phyloP scores from a whole-genome alignment of 139 green algal genomes.

The Nannochloris sp. region DNA sequence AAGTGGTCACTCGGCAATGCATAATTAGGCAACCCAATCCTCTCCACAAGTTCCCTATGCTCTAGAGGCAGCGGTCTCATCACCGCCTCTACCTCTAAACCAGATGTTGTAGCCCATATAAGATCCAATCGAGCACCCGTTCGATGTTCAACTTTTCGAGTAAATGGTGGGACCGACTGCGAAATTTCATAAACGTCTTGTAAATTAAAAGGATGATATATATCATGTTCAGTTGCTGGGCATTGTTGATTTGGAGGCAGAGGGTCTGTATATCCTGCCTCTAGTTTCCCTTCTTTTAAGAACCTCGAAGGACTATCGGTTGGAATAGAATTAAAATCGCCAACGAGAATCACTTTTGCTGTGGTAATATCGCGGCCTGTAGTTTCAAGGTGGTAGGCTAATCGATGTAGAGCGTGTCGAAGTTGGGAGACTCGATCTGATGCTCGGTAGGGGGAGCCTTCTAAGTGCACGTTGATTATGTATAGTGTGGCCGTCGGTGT shows the following conservation, averaged over 20 bases:
- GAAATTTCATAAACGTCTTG: conserved; percentile 28
- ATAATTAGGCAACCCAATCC: conserved; percentile 32
- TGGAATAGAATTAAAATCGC: conserved; percentile 42
- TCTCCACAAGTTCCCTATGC: conserved; percentile 11
- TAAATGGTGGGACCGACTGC: conserved; percentile 9
- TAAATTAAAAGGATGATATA: conserved; percentile 39
- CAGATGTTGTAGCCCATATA: conserved; percentile 27
- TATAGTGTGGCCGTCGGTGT: conserved; percentile 11
- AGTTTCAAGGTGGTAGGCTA: conserved; percentile 24
- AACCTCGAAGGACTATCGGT: conserved; percentile 32
- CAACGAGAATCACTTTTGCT: conserved; percentile 28
- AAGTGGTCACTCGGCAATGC: conserved; percentile 43
- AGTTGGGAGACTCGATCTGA: conserved; percentile 46
- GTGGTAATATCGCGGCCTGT: not conserved
- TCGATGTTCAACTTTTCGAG: conserved; percentile 8
- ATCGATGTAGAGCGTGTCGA: conserved; percentile 32
- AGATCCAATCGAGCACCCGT: conserved; percentile 34
- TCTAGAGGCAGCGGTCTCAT: conserved; percentile 9
- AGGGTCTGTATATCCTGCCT: conserved; percentile 17
- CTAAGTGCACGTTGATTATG: conserved; percentile 51
- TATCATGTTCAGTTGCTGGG: not conserved
- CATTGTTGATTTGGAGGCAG: not conserved
- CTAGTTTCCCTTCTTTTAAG: conserved; percentile 36
- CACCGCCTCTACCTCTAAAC: not conserved
- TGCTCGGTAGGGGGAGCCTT: conserved; percentile 44